These are phyloP conservation scores for Epichloe sibirici DNA, from an alignment of 2,329 filamentous ascomycete genomes.

Conservation along the genomic window DNA sequence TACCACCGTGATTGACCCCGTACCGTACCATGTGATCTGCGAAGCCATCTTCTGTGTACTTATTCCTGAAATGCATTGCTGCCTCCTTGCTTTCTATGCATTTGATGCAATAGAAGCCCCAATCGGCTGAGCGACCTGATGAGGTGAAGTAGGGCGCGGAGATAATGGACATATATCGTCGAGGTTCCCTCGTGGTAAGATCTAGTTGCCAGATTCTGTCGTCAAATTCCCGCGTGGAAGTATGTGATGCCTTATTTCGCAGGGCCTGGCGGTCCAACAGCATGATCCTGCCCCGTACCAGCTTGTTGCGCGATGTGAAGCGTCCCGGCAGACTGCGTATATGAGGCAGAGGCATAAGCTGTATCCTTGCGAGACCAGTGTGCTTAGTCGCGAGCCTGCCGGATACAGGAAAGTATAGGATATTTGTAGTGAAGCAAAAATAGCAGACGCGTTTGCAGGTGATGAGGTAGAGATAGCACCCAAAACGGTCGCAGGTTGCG, in stretches of 20 bases:
- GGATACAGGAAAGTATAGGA: conserved; percentile 18
- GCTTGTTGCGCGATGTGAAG: conserved; percentile 3
- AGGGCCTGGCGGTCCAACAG: conserved; percentile 6
- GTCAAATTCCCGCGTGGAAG: neutral
- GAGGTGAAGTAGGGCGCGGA: conserved; percentile 7
- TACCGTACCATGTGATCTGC: neutral
- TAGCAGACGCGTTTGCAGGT: conserved; percentile 27
- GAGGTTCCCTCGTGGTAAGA: conserved; percentile 5
- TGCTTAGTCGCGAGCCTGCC: neutral
- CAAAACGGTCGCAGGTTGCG: conserved; percentile 24
- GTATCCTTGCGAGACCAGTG: neutral
- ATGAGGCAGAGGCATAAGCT: neutral
- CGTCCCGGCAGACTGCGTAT: conserved; percentile 7
- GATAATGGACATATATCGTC: conserved; percentile 9
- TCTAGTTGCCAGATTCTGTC: neutral
- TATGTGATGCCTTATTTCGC: neutral
- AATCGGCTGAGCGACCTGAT: conserved; percentile 4
- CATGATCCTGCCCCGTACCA: conserved; percentile 1
- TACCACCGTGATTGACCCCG: no score
- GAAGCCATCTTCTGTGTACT: conserved; percentile 4
- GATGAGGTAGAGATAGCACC: conserved; percentile 26
- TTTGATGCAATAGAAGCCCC: conserved; percentile 8
- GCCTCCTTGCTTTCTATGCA: conserved; percentile 4
- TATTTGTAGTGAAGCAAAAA: conserved; percentile 20
- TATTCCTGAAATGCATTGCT: conserved; percentile 6